Percentiles rank a stretch among this genome's conserved stretches.
These are phyloP conservation scores for Aureobasidium sp. DNA, from an alignment of 2,329 filamentous ascomycete species.

Conservation along the genomic window DNA sequence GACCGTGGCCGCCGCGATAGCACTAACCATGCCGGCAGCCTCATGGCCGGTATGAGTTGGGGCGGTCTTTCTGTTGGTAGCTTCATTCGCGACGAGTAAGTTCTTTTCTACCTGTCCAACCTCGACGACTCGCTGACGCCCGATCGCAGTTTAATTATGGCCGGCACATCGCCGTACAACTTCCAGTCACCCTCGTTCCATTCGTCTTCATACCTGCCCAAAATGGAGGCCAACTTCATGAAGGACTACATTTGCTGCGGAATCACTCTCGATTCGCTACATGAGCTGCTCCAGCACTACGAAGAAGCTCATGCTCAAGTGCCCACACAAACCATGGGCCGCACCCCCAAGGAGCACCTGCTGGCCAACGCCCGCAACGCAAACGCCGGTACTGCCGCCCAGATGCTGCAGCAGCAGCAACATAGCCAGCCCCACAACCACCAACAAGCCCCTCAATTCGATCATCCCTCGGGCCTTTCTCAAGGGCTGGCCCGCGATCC, in stretches of 20 bases:
- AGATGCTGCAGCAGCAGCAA: slow-evolving; percentile 14
- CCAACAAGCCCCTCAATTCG: slow-evolving; percentile 9
- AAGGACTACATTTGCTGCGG: slow-evolving; percentile 94
- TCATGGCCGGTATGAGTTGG: slow-evolving; percentile 85
- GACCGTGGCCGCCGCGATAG: slow-evolving; percentile 50
- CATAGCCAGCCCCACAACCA: slow-evolving; percentile 4
- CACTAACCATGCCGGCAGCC: slow-evolving; percentile 45
- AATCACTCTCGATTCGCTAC: slow-evolving; percentile 77
- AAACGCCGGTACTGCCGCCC: slow-evolving; percentile 13
- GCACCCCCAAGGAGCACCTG: slow-evolving; percentile 27
- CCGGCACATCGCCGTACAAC: slow-evolving; percentile 86
- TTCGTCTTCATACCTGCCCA: slow-evolving; percentile 91
- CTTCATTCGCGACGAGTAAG: slow-evolving; percentile 97
- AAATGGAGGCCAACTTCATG: slow-evolving; percentile 96
- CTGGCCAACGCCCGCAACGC: slow-evolving; percentile 13
- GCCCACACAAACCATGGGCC: slow-evolving; percentile 30
- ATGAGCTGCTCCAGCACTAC: slow-evolving; percentile 93
- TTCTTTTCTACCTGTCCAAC: slow-evolving; percentile 21
- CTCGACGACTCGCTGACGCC: not conserved
- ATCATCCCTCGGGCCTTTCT: slow-evolving; percentile 13
- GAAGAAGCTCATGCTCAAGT: slow-evolving; percentile 81
- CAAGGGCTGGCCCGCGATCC: slow-evolving; percentile 12
- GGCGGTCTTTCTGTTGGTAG: slow-evolving; percentile 92
- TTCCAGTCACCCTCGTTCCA: slow-evolving; percentile 88
- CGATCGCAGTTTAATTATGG: slow-evolving; percentile 73